Conservation (phyloP, 73 alveolate species). For the Chromera velia region DNA sequence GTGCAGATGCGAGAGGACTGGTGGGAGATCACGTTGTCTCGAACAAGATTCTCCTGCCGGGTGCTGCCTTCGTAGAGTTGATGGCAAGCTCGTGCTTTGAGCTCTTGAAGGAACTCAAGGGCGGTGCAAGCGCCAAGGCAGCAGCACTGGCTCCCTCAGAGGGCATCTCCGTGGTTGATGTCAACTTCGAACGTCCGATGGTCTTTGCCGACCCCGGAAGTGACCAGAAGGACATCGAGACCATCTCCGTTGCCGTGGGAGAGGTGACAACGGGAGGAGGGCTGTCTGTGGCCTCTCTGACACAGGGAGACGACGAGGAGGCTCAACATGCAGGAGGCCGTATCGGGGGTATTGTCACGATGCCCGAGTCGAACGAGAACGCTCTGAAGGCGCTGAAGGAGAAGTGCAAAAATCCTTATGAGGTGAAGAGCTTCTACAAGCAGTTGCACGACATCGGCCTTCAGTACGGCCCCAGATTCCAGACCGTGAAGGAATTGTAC, state of each 20-base stretch:
- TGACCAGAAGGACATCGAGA: no score
- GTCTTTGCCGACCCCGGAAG: no score
- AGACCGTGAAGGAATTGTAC: background rate
- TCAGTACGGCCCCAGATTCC: constrained; percentile 9
- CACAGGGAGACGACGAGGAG: background rate
- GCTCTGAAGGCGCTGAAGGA: background rate
- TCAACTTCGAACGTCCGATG: background rate
- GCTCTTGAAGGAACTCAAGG: no score
- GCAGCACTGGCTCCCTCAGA: no score
- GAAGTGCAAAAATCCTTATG: background rate
- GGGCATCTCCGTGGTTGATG: background rate
- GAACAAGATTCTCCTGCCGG: background rate
- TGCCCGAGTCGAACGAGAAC: no score
- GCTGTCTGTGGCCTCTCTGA: background rate
- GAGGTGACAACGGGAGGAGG: no score
- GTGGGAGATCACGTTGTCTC: background rate
- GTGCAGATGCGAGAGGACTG: background rate
- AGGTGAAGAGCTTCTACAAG: background rate
- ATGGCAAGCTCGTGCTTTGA: no score
- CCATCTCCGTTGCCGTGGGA: no score
- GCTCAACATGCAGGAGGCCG: no score
- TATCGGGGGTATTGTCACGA: no score
- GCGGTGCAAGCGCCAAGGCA: no score
- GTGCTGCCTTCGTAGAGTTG: background rate
- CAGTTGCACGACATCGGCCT: background rate